phyloP scores from a whole-genome alignment of 2,329 filamentous ascomycete species.

The Sclerotinia borealis region DNA sequence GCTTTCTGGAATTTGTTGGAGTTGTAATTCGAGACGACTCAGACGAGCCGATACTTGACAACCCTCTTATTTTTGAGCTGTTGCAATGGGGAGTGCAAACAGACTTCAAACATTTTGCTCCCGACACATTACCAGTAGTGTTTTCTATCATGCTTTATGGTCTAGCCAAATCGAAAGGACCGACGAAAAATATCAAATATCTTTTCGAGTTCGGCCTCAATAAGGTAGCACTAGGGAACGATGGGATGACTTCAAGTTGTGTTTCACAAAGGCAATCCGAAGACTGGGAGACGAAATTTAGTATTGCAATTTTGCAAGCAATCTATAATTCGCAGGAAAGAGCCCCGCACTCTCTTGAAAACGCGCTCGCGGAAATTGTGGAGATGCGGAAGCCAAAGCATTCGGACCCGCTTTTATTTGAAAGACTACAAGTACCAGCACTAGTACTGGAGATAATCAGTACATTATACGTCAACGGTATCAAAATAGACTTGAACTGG shows the following conservation, averaged over 20 bases:
- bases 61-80: background rate
- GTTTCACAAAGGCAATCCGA: background rate
- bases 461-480: background rate
- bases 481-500: background rate
- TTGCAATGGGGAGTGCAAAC: background rate
- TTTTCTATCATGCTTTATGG: background rate
- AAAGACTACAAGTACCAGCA: no score
- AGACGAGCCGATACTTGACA: no score
- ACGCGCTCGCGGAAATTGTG: no score
- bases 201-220: background rate
- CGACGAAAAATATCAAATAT: background rate
- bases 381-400: no score
- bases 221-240: background rate
- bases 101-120: background rate
- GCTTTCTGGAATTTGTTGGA: background rate
- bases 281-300: background rate
- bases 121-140: background rate
- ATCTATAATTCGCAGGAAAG: no score
- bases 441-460: background rate
- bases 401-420: no score
- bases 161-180: fast-evolving
- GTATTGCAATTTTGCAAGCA: fast-evolving
- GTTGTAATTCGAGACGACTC: no score
- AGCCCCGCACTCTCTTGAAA: no score
- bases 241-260: background rate